Evolutionary conservation across 2,329 filamentous ascomycete species (phyloP).

Genomic region (Phialophora verrucosa): DNA sequence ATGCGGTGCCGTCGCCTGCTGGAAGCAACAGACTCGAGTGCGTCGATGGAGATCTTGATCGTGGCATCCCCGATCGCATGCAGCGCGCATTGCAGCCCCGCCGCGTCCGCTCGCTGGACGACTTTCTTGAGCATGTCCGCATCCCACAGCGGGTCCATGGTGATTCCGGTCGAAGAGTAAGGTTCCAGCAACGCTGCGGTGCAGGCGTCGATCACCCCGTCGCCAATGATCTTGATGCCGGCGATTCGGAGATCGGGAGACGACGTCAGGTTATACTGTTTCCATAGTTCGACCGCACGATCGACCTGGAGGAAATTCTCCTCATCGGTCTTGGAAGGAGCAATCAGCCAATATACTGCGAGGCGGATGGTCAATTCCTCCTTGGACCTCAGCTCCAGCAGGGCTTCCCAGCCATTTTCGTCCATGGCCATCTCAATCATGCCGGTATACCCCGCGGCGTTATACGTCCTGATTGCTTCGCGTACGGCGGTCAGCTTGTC

Average conservation of each 20-base stretch:
- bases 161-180: constrained; percentile 50
- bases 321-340: constrained; percentile 48
- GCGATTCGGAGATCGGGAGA: constrained; percentile 53
- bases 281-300: constrained; percentile 51
- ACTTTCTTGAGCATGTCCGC: constrained; percentile 50
- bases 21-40: constrained; percentile 49
- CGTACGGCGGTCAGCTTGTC: constrained; percentile 52
- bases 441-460: constrained; percentile 55
- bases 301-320: constrained; percentile 53
- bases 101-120: constrained; percentile 51
- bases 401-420: constrained; percentile 54
- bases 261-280: constrained; percentile 48
- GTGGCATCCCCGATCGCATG: constrained; percentile 60
- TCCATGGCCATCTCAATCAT: constrained; percentile 61
- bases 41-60: constrained; percentile 54
- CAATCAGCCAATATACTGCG: constrained; percentile 57
- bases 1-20: constrained; percentile 56
- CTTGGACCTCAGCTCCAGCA: constrained; percentile 48
- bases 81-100: constrained; percentile 56
- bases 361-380: constrained; percentile 51
- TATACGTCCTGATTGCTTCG: constrained; percentile 52
- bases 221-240: constrained; percentile 58
- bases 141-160: constrained; percentile 56
- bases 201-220: constrained; percentile 59
- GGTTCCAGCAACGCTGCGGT: constrained; percentile 57